Evolutionary conservation across 495 filamentous ascomycete species (phyloP).

Genomic region (Penicillium coffeae): DNA sequence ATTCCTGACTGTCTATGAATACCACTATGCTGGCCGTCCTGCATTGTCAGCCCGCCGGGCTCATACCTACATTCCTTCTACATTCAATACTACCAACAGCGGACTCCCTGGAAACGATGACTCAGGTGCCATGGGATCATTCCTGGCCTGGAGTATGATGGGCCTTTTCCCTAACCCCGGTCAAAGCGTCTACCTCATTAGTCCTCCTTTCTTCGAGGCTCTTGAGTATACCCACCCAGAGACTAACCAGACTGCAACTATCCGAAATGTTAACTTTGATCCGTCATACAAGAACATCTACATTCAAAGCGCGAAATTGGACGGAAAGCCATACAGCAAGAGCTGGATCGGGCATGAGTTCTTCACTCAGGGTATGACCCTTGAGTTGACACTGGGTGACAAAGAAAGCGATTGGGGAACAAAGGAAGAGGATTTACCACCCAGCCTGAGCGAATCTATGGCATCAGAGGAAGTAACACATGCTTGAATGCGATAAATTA

Average conservation of each 20-base stretch:
- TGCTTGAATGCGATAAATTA: conserved; percentile 4
- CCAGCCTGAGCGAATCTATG: conserved; percentile 29
- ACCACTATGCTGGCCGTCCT: conserved; percentile 68
- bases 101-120: conserved; percentile 70
- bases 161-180: conserved; percentile 57
- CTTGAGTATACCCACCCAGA: conserved; percentile 58
- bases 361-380: conserved; percentile 64
- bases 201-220: conserved; percentile 59
- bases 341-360: conserved; percentile 75
- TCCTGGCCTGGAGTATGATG: conserved; percentile 58
- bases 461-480: conserved; percentile 3
- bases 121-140: conserved; percentile 59
- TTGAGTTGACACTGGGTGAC: conserved; percentile 61
- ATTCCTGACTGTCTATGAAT: conserved; percentile 67
- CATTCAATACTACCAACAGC: conserved; percentile 53
- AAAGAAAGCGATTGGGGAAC: conserved; percentile 70
- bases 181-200: conserved; percentile 71
- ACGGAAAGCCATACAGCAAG: conserved; percentile 60
- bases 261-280: conserved; percentile 60
- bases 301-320: conserved; percentile 67
- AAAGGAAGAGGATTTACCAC: conserved; percentile 59
- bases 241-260: conserved; percentile 58
- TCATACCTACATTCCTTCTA: conserved; percentile 63
- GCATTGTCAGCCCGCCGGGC: conserved; percentile 56
- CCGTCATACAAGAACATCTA: conserved; percentile 54